Conservation (phyloP, 495 filamentous ascomycete genomes). For the Penicillium waksmanii region DNA sequence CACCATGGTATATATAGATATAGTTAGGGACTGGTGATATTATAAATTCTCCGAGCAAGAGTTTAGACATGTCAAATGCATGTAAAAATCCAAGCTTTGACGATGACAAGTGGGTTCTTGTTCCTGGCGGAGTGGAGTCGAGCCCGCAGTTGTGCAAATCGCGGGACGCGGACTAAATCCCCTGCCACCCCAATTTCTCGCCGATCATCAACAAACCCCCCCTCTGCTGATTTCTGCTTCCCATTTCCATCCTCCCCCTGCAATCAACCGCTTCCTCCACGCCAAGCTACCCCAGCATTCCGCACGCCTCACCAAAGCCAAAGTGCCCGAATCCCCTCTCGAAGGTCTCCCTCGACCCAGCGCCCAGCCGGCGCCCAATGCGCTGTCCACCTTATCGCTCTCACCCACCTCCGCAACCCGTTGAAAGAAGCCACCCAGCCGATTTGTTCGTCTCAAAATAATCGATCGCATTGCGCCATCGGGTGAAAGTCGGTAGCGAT, state of each 20-base stretch:
- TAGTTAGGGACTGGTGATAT: no score
- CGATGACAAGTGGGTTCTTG: neutral
- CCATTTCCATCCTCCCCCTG: constrained; percentile 4
- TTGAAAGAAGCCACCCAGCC: constrained; percentile 3
- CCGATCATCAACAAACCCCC: constrained; percentile 24
- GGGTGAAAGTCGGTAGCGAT: neutral
- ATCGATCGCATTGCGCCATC: constrained; percentile 8
- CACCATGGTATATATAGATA: no score
- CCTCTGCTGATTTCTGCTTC: constrained; percentile 10
- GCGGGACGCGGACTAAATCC: constrained; percentile 20
- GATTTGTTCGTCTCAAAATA: neutral
- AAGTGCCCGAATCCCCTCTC: neutral
- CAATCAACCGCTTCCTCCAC: constrained; percentile 6
- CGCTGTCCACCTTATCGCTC: constrained; percentile 31
- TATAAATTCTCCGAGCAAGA: no score
- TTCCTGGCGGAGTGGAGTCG: neutral
- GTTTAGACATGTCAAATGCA: neutral
- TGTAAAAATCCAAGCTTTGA: constrained; percentile 4
- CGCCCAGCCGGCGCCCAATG: constrained; percentile 31
- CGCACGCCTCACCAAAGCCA: neutral
- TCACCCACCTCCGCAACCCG: constrained; percentile 9
- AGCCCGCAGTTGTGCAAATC: neutral
- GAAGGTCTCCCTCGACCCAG: constrained; percentile 9
- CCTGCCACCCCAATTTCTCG: constrained; percentile 38
- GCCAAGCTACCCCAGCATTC: neutral